Base-by-base conservation (phyloP, 208 protist genomes). In the Borovskyia barvae region DNA sequence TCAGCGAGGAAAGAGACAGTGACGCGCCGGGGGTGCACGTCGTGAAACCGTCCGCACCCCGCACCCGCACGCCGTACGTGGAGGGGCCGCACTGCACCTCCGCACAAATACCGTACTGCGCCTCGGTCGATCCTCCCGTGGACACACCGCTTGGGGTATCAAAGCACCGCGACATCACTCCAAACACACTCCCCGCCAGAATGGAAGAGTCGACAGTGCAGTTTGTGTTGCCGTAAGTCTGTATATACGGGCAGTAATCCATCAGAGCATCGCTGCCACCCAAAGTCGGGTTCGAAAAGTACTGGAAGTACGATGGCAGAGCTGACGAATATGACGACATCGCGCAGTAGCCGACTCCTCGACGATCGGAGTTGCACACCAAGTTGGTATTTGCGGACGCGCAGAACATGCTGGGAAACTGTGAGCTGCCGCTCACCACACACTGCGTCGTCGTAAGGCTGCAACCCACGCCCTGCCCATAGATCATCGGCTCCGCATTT, bases 391-490 rank as follows among this genome's bases (percentile, higher is more conserved):
- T 39, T 5, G 37, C 17, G 2, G 8, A 14, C 8, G 17, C 50
- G 49, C 78, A 84, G 67, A 80, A 90, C 68, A 90, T 80, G 22
- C 48, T 46, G 6, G 73, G 59, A 35, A 61, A 67, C 25, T 68
- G 47, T 8, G 77, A 74, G 12, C 37, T 29, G 9, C 52, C 36
- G 28, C 74, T 53, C 2, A 22, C 39, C 30, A 82, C 40, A 54
- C 79, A 87, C 37, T 52, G 68, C 11, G 52, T 47, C 2, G 49
- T 47, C 11, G 75, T 20, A 5, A 93, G 71, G 7, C 9, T 33
- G 56, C 87, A 94, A 5, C 91, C 91, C 0, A 42, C 25, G 7
- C 78, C 62, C 17, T 68, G 49, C 26, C 92, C 90, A 77, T 80
- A 97, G 19, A 39, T 20, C 69, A 96, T 85, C 19, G 47, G 43